phyloP scores from a whole-genome alignment of 2,329 filamentous ascomycete genomes.

The Pseudocercospora cruenta region DNA sequence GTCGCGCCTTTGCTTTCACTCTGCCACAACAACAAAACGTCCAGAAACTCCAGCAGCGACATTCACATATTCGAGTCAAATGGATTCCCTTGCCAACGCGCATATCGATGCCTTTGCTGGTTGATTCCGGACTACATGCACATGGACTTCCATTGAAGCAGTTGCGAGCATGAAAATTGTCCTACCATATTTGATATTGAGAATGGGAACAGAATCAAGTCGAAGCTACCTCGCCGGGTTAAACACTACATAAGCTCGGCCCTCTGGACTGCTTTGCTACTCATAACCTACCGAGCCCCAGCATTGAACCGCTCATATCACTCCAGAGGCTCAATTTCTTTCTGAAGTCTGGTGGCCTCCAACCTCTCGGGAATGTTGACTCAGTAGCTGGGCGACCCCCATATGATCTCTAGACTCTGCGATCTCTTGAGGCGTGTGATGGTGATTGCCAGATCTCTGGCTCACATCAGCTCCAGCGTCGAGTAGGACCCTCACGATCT shows the following conservation, averaged over 20 bases:
- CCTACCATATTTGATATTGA: background rate
- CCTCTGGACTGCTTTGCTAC: background rate
- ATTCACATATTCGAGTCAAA: background rate
- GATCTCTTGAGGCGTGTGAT: conserved; percentile 15
- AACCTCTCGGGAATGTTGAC: background rate
- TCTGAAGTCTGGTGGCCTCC: background rate
- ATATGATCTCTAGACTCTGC: conserved; percentile 12
- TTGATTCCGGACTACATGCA: background rate
- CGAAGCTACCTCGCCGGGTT: background rate
- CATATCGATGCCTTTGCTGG: background rate
- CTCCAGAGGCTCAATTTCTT: background rate
- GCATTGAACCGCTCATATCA: too few relatives aligned
- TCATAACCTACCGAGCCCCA: too few relatives aligned
- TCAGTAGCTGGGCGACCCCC: conserved; percentile 12
- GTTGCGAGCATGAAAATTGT: background rate
- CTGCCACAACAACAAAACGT: background rate
- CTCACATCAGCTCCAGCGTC: conserved; percentile 25
- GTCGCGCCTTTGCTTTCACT: conserved; percentile 2
- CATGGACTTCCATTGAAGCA: background rate
- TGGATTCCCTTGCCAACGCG: background rate
- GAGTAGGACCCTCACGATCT: conserved; percentile 22
- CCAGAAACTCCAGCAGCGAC: background rate
- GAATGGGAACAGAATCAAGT: background rate
- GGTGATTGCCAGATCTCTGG: conserved; percentile 20
- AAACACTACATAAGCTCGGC: background rate